Conservation (phyloP, 495 filamentous ascomycete species). For the Massariosphaeria phaeospora region DNA sequence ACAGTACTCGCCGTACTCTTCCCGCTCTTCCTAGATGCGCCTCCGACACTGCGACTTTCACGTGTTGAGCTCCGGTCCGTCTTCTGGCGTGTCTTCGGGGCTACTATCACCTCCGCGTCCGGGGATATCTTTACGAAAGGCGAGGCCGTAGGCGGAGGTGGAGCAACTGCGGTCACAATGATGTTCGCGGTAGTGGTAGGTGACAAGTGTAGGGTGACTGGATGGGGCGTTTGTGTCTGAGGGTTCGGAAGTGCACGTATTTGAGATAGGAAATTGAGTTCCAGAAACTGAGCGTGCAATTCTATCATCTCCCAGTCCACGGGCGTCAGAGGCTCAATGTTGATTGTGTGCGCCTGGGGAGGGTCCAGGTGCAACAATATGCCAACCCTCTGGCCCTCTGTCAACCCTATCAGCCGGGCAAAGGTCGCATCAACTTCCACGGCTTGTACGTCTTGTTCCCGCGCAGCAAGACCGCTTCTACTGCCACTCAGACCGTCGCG, state of each 20-base stretch:
- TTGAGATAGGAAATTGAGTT: slow-evolving; percentile 88
- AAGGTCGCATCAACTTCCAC: slow-evolving; percentile 91
- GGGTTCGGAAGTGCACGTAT: slow-evolving; percentile 90
- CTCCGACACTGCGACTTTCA: slow-evolving; percentile 68
- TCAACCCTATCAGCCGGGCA: slow-evolving; percentile 71
- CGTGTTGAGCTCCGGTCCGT: slow-evolving; percentile 50
- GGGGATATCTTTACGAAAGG: slow-evolving; percentile 88
- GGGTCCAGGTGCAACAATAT: slow-evolving; percentile 79
- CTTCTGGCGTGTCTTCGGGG: slow-evolving; percentile 74
- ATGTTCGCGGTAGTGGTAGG: slow-evolving; percentile 95
- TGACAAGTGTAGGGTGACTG: slow-evolving; percentile 86
- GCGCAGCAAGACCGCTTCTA: slow-evolving; percentile 46
- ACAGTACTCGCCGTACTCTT: slow-evolving; percentile 67
- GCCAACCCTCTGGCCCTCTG: slow-evolving; percentile 76
- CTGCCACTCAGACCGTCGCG: slow-evolving; percentile 62
- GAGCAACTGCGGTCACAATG: slow-evolving; percentile 70
- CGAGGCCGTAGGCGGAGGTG: slow-evolving; percentile 60
- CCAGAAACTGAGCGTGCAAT: slow-evolving; percentile 87
- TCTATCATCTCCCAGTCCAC: slow-evolving; percentile 99
- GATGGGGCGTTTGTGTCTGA: slow-evolving; percentile 56
- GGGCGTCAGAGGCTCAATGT: slow-evolving; percentile 90
- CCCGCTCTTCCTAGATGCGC: slow-evolving; percentile 64
- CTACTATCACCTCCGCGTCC: slow-evolving; percentile 93
- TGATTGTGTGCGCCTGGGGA: slow-evolving; percentile 81
- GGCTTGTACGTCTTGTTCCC: slow-evolving; percentile 66